Conservation (phyloP, 176 grass and related monocot species). For the Aegilops speltoides region DNA sequence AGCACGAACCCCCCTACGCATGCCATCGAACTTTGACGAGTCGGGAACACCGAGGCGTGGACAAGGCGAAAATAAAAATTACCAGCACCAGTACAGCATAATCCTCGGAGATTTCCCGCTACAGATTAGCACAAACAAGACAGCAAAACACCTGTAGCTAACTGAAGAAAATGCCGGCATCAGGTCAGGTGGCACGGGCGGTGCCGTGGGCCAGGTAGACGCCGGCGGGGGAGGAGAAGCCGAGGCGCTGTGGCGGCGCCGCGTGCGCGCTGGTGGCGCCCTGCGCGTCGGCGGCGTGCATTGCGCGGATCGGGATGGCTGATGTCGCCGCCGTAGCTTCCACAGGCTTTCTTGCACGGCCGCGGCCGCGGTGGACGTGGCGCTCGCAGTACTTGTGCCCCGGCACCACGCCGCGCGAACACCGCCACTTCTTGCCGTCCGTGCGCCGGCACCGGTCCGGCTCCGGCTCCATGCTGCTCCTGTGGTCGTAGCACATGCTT, state of each 20-base stretch:
- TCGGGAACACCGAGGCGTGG: not conserved
- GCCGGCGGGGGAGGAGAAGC: constrained; percentile 50
- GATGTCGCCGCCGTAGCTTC: constrained; percentile 28
- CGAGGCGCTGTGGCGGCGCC: constrained; percentile 17
- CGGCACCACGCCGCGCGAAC: constrained; percentile 58
- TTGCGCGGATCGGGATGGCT: not conserved
- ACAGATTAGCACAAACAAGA: not conserved
- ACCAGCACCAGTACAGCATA: not conserved
- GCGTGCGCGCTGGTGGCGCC: not conserved
- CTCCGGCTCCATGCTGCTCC: constrained; percentile 80
- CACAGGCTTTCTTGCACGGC: constrained; percentile 86
- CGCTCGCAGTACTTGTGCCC: constrained; percentile 83
- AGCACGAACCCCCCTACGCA: not conserved
- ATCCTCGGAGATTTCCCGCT: constrained; percentile 22
- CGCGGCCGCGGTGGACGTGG: constrained; percentile 71
- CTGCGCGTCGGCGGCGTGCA: constrained; percentile 20
- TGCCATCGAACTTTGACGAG: not conserved
- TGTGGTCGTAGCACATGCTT: constrained; percentile 61
- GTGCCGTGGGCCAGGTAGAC: constrained; percentile 34
- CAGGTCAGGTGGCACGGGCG: not conserved
- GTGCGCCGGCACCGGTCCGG: constrained; percentile 66
- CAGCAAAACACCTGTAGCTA: not conserved
- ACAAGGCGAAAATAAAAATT: not conserved
- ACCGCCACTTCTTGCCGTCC: constrained; percentile 82
- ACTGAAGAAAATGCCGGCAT: not conserved